Percentiles rank a stretch among this genome's conserved stretches.
These are phyloP conservation scores for Spathaspora sp. DNA, from an alignment of 805 yeast genomes.

Conservation along the genomic window DNA sequence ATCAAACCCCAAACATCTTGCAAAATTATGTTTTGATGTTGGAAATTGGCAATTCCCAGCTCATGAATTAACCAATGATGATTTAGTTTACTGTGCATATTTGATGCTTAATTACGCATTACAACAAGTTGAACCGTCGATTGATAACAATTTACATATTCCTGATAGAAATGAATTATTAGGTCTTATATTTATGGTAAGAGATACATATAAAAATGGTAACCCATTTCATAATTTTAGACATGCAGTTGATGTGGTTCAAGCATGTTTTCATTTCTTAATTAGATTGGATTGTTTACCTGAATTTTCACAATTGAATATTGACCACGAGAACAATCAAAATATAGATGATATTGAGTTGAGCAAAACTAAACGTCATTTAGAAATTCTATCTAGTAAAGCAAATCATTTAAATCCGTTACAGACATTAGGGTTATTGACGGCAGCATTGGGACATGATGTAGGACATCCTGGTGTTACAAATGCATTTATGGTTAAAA, in stretches of 20 bases:
- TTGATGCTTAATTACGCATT: slow-evolving; percentile 49
- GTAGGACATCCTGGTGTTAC: slow-evolving; percentile 97
- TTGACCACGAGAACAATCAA: slow-evolving; percentile 21
- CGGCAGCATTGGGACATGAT: slow-evolving; percentile 93
- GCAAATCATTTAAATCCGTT: slow-evolving; percentile 22
- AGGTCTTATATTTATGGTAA: slow-evolving; percentile 59
- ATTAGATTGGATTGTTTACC: slow-evolving; percentile 40
- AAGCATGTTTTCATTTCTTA: slow-evolving; percentile 74
- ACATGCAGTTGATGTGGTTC: slow-evolving; percentile 94
- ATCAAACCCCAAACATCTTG: slow-evolving; percentile 19
- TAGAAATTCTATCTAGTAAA: neutral
- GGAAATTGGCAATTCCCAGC: slow-evolving; percentile 72
- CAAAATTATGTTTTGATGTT: slow-evolving; percentile 36
- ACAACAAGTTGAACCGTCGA: slow-evolving; percentile 15
- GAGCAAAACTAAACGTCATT: neutral
- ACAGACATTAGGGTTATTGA: slow-evolving; percentile 57
- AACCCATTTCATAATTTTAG: slow-evolving; percentile 94
- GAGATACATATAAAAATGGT: slow-evolving; percentile 77
- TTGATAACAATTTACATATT: slow-evolving; percentile 4
- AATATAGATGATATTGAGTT: slow-evolving; percentile 6
- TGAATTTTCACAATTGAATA: slow-evolving; percentile 30
- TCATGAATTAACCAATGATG: slow-evolving; percentile 61
- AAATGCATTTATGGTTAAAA: slow-evolving; percentile 59
- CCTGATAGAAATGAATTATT: slow-evolving; percentile 43
- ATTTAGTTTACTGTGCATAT: slow-evolving; percentile 57